A percentile compares a stretch with the other conserved stretches of the same genome.
Evolutionary conservation across 2,329 filamentous ascomycete species (phyloP).

Genomic region (Pyrenophora graminea): DNA sequence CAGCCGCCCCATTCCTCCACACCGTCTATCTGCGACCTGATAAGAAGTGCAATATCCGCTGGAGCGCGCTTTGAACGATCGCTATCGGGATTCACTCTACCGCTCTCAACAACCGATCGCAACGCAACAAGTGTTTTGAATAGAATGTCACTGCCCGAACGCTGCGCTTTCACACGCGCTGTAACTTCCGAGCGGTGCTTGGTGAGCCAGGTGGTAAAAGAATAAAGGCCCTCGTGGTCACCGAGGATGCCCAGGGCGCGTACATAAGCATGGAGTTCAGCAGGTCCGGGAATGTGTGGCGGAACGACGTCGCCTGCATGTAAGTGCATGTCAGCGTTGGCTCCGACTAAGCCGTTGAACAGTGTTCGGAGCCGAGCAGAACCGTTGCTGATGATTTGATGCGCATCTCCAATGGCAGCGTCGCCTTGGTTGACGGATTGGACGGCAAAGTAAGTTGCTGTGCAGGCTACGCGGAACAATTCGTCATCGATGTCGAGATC

Average conservation of each 20-base stretch:
- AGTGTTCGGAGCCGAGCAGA: conserved; percentile 29
- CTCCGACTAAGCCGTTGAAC: conserved; percentile 33
- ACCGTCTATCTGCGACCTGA: conserved; percentile 39
- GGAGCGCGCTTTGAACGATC: conserved; percentile 23
- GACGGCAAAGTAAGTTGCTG: conserved; percentile 35
- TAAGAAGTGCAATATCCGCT: conserved; percentile 38
- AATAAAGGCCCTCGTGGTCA: conserved; percentile 62
- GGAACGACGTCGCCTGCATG: conserved; percentile 26
- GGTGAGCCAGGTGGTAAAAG: conserved; percentile 63
- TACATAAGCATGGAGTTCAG: conserved; percentile 63
- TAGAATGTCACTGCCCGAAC: conserved; percentile 32
- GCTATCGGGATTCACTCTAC: conserved; percentile 11
- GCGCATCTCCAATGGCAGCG: conserved; percentile 13
- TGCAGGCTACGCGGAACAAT: conserved; percentile 41
- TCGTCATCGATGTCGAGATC: conserved; percentile 43
- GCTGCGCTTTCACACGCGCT: conserved; percentile 29
- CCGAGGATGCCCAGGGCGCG: conserved; percentile 65
- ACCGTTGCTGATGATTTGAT: conserved; percentile 20
- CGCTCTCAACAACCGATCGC: conserved; percentile 47
- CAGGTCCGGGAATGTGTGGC: conserved; percentile 52
- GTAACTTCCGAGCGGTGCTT: conserved; percentile 33
- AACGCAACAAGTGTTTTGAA: conserved; percentile 47
- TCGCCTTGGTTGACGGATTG: conserved; percentile 21
- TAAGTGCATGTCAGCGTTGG: conserved; percentile 19
- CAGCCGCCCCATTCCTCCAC: conserved; percentile 51